Conservation (phyloP, 2,329 filamentous ascomycete genomes). For the Alternaria novae-zelandiae region DNA sequence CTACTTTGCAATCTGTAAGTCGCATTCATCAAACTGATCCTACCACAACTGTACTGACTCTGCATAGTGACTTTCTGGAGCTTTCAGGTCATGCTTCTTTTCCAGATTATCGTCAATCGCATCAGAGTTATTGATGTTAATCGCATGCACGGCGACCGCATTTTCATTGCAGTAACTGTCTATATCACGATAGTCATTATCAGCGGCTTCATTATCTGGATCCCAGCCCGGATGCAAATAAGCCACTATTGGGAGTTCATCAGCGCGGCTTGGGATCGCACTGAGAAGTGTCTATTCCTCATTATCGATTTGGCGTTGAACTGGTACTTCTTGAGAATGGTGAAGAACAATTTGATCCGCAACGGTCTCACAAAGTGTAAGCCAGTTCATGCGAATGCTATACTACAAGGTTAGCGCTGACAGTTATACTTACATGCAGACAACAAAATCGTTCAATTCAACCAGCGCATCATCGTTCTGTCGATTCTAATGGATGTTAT, state of each 20-base stretch:
- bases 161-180: background rate
- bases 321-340: background rate
- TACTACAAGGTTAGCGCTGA: background rate
- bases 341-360: background rate
- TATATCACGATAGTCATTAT: constrained; percentile 20
- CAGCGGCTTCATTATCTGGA: constrained; percentile 40
- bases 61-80: background rate
- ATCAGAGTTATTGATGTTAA: background rate
- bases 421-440: background rate
- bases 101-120: background rate
- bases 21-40: background rate
- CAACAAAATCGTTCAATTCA: background rate
- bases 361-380: constrained; percentile 46
- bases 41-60: background rate
- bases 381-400: constrained; percentile 7
- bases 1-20: background rate
- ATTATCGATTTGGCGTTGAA: constrained; percentile 36
- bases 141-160: background rate
- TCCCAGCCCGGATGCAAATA: constrained; percentile 36
- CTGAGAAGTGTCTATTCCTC: constrained; percentile 36
- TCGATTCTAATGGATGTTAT: constrained; percentile 54
- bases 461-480: background rate
- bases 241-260: constrained; percentile 25
- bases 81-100: background rate
- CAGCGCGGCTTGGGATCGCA: constrained; percentile 27